These are phyloP conservation scores for Ambrosiella xylebori DNA, from an alignment of 2,329 filamentous ascomycete species.

Conservation along the genomic window DNA sequence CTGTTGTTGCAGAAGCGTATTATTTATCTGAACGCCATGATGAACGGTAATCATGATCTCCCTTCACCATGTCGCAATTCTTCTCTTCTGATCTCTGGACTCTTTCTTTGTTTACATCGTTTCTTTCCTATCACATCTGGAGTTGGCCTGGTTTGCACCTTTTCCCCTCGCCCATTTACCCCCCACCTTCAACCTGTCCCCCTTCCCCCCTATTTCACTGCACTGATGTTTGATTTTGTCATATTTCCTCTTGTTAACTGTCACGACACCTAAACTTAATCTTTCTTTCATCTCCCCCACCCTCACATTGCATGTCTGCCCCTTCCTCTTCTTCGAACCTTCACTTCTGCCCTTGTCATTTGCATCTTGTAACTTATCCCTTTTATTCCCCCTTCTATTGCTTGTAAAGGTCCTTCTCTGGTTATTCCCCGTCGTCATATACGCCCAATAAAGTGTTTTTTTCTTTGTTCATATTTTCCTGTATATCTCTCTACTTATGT, in stretches of 20 bases:
- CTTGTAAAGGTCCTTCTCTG: background rate
- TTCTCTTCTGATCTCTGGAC: background rate
- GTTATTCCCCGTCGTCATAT: background rate
- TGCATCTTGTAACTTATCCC: constrained; percentile 3
- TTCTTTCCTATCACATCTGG: background rate
- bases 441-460: background rate
- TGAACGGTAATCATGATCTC: background rate
- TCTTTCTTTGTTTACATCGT: background rate
- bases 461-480: background rate
- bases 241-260: background rate
- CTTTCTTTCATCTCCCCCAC: background rate
- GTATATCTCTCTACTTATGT: background rate
- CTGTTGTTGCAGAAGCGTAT: background rate
- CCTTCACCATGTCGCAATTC: background rate
- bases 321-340: background rate
- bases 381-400: background rate
- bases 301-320: background rate
- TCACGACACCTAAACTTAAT: constrained; percentile 2
- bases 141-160: background rate
- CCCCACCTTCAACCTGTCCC: background rate
- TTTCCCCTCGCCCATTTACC: background rate
- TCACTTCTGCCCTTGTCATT: constrained; percentile 5
- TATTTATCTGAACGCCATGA: background rate
- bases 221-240: background rate
- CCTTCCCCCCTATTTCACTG: background rate